These are phyloP conservation scores for Psilocybe azurescens DNA, from an alignment of 768 basidiomycete genomes.

Conservation along the genomic window DNA sequence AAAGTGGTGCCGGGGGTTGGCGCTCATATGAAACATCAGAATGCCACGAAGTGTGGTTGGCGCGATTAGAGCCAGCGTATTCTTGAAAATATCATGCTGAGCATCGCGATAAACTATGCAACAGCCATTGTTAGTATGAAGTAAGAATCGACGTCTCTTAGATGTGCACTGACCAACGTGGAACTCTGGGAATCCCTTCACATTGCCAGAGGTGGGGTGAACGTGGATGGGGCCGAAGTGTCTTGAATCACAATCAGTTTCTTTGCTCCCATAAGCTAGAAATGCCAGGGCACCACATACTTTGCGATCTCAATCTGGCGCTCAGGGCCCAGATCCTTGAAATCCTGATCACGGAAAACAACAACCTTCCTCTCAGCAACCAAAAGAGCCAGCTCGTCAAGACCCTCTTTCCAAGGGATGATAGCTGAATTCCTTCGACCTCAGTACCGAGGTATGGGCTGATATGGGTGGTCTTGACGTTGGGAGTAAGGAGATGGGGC, in stretches of 20 bases:
- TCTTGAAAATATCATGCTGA: conserved; percentile 46
- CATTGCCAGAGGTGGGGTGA: conserved; percentile 56
- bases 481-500: conserved; percentile 50
- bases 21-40: conserved; percentile 65
- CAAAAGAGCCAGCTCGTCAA: conserved; percentile 57
- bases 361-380: conserved; percentile 59
- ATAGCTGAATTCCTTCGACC: conserved; percentile 55
- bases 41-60: conserved; percentile 53
- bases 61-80: conserved; percentile 46
- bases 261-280: not conserved
- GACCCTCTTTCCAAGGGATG: conserved; percentile 53
- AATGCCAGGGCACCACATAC: conserved; percentile 23
- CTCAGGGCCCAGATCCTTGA: conserved; percentile 60
- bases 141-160: not conserved
- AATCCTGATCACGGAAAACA: conserved; percentile 64
- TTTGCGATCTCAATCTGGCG: conserved; percentile 56
- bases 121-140: not conserved
- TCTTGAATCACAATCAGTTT: conserved; percentile 21
- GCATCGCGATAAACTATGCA: conserved; percentile 55
- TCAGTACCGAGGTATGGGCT: conserved; percentile 60
- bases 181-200: conserved; percentile 61
- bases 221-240: conserved; percentile 52
- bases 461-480: conserved; percentile 42
- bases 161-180: conserved; percentile 48
- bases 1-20: conserved; percentile 59